These are phyloP conservation scores for Yamadazyma triangularis DNA, from an alignment of 1,139 yeast genomes.

Conservation along the genomic window DNA sequence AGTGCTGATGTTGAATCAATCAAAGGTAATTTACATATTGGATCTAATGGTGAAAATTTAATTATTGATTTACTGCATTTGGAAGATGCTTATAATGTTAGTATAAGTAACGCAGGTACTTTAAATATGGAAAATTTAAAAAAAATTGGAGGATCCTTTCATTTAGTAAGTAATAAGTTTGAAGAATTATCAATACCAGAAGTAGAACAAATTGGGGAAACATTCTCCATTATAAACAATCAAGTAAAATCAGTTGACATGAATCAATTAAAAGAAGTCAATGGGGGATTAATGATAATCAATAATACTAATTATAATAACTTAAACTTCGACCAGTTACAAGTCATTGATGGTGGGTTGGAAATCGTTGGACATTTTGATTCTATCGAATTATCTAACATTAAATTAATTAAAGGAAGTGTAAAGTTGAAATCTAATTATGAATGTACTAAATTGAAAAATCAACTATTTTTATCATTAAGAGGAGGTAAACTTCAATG, in stretches of 20 bases:
- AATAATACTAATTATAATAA: conserved; percentile 51
- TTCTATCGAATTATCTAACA: conserved; percentile 44
- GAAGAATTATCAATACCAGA: conserved; percentile 47
- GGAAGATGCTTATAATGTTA: conserved; percentile 50
- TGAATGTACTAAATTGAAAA: conserved; percentile 52
- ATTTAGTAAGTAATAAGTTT: conserved; percentile 62
- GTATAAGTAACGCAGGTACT: conserved; percentile 54
- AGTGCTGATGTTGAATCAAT: conserved; percentile 49
- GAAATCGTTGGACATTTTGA: conserved; percentile 62
- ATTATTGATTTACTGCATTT: conserved; percentile 59
- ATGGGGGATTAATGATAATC: conserved; percentile 70
- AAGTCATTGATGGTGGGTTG: conserved; percentile 70
- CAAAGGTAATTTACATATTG: conserved; percentile 49
- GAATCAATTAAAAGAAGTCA: conserved; percentile 51
- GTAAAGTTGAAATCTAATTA: conserved; percentile 54
- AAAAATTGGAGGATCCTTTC: conserved; percentile 51
- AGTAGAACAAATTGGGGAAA: conserved; percentile 57
- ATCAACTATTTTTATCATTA: conserved; percentile 38
- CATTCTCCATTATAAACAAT: conserved; percentile 59
- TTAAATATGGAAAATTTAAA: conserved; percentile 47
- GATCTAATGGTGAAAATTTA: conserved; percentile 60
- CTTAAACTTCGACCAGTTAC: conserved; percentile 56
- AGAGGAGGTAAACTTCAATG: conserved; percentile 73
- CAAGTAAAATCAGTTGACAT: conserved; percentile 43
- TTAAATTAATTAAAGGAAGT: conserved; percentile 67